Percentiles rank a stretch among this genome's conserved stretches.
Conservation (phyloP, 2,329 filamentous ascomycete species). For the Metarhizium anisopliae region DNA sequence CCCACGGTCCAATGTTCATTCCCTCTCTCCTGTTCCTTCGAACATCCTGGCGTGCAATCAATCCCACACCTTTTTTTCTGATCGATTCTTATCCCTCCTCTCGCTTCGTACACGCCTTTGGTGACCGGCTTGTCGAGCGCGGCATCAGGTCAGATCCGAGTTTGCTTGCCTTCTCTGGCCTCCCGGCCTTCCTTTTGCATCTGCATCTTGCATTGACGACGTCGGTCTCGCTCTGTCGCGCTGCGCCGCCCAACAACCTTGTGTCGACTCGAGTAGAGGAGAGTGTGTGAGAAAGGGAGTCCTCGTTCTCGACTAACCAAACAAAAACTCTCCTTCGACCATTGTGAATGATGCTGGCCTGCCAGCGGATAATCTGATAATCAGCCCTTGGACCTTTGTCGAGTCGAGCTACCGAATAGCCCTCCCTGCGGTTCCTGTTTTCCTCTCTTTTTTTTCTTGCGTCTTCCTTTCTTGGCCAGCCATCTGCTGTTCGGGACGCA, state of each 20-base stretch:
- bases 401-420: background rate
- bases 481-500: background rate
- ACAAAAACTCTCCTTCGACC: background rate
- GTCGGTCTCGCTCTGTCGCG: slow-evolving; percentile 1
- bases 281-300: background rate
- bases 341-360: slow-evolving; percentile 4
- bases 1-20: background rate
- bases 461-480: background rate
- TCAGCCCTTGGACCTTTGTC: background rate
- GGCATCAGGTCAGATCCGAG: background rate
- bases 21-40: background rate
- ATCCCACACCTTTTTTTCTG: background rate
- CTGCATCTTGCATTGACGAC: background rate
- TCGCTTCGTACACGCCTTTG: background rate
- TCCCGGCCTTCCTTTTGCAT: background rate
- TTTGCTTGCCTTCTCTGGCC: background rate
- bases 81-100: background rate
- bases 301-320: slow-evolving; percentile 1
- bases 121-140: slow-evolving; percentile 1
- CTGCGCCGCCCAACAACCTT: background rate
- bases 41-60: background rate
- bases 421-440: background rate
- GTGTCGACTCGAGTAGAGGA: background rate
- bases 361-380: background rate
- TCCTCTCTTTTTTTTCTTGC: background rate